These are phyloP conservation scores for Sisymbrium irio DNA, from an alignment of 345 rosid species.

Conservation along the genomic window DNA sequence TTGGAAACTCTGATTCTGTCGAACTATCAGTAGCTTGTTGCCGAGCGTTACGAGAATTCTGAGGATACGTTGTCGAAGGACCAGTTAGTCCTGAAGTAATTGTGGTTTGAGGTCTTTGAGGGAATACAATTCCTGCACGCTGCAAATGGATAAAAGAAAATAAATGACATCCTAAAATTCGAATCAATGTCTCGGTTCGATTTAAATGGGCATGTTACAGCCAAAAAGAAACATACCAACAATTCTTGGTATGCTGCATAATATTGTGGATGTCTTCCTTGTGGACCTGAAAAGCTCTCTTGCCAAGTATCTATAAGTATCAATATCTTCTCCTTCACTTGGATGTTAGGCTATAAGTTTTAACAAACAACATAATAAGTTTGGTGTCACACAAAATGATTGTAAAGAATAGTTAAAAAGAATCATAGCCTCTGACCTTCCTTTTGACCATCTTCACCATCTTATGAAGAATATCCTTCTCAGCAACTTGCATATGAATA, in stretches of 20 bases:
- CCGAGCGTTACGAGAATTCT: conserved; percentile 49
- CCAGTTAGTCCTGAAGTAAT: conserved; percentile 72
- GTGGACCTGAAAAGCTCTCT: conserved; percentile 94
- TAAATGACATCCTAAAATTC: neutral
- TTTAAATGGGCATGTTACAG: conserved; percentile 9
- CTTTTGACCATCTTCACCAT: conserved; percentile 90
- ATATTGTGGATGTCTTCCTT: conserved; percentile 98
- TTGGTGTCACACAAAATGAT: conserved; percentile 31
- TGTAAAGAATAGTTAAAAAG: neutral
- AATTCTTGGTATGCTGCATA: conserved; percentile 93
- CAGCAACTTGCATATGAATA: conserved; percentile 97
- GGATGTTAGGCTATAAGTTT: conserved; percentile 60
- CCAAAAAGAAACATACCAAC: conserved; percentile 53
- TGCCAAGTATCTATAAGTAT: conserved; percentile 93
- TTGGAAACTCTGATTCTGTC: conserved; percentile 80
- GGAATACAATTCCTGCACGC: conserved; percentile 96
- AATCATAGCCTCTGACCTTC: conserved; percentile 56
- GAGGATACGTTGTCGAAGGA: conserved; percentile 61
- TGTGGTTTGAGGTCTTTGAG: conserved; percentile 72
- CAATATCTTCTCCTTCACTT: conserved; percentile 95
- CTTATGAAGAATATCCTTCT: conserved; percentile 84
- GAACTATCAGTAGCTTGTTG: conserved; percentile 63
- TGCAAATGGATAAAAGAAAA: conserved; percentile 36
- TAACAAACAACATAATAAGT: conserved; percentile 26
- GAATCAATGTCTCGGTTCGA: neutral